Evolutionary conservation across 2,329 filamentous ascomycete genomes (phyloP).

Genomic region (Penicillium sp.): DNA sequence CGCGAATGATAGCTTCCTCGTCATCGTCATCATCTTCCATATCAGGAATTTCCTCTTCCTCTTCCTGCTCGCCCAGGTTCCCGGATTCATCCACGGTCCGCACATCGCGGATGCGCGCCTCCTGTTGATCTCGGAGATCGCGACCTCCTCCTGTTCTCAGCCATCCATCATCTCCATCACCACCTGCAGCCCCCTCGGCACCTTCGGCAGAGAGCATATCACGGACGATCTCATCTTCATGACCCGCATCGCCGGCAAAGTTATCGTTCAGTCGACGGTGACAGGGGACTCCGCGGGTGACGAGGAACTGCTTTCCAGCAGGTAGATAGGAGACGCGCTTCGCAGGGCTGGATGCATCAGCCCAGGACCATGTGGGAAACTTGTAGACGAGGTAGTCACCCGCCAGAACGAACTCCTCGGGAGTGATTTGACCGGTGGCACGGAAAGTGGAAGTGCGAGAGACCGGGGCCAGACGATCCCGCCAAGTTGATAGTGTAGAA

Average conservation of each 20-base stretch:
- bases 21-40: conserved; percentile 97
- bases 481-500: conserved; percentile 84
- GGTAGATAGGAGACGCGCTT: conserved; percentile 79
- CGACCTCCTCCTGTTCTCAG: conserved; percentile 73
- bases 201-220: conserved; percentile 60
- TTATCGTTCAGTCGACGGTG: conserved; percentile 86
- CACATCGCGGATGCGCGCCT: conserved; percentile 72
- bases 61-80: conserved; percentile 66
- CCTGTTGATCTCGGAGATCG: conserved; percentile 57
- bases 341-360: conserved; percentile 73
- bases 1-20: conserved; percentile 90
- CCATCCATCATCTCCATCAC: conserved; percentile 89
- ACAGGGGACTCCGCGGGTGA: conserved; percentile 91
- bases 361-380: conserved; percentile 98
- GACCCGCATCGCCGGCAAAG: conserved; percentile 81
- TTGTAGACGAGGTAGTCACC: conserved; percentile 98
- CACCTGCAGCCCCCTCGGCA: conserved; percentile 54
- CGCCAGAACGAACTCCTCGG: conserved; percentile 90
- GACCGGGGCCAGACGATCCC: conserved; percentile 85
- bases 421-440: conserved; percentile 88
- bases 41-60: conserved; percentile 80
- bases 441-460: conserved; percentile 90
- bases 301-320: conserved; percentile 85
- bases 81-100: conserved; percentile 84
- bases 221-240: conserved; percentile 78